These are phyloP conservation scores for Sporopachydermia lactativora DNA, from an alignment of 805 yeast species.

Conservation along the genomic window DNA sequence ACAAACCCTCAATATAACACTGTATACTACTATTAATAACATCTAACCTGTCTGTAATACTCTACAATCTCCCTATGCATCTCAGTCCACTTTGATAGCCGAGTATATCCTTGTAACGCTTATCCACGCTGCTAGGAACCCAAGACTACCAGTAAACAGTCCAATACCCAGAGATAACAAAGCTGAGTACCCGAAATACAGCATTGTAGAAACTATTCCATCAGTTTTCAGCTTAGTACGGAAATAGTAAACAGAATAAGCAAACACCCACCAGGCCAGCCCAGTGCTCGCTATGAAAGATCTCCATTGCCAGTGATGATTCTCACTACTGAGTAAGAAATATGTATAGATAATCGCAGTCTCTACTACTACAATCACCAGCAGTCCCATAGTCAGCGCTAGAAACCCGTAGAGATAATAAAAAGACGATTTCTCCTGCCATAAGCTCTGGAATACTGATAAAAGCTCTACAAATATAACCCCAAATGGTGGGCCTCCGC, in stretches of 20 bases:
- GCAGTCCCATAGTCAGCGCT: constrained; percentile 41
- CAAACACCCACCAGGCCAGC: constrained; percentile 55
- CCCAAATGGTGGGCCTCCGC: constrained; percentile 68
- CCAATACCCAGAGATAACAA: constrained; percentile 50
- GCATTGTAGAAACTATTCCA: constrained; percentile 50
- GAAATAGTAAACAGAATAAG: constrained; percentile 57
- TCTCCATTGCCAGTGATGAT: constrained; percentile 73
- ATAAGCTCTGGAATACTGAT: constrained; percentile 58
- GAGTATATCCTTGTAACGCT: constrained; percentile 52
- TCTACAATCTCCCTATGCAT: no score
- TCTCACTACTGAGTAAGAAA: constrained; percentile 39
- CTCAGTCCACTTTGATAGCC: constrained; percentile 42
- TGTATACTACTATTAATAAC: no score
- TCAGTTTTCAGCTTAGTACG: constrained; percentile 40
- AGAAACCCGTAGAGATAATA: constrained; percentile 74
- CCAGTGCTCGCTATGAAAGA: constrained; percentile 58
- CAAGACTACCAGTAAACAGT: constrained; percentile 62
- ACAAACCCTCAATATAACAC: no score
- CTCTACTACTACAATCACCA: constrained; percentile 53
- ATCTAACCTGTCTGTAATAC: no score
- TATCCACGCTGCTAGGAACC: constrained; percentile 48
- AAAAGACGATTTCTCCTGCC: constrained; percentile 69
- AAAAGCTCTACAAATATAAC: constrained; percentile 68
- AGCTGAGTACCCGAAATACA: constrained; percentile 61
- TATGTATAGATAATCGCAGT: constrained; percentile 59